A percentile compares a stretch with the other conserved stretches of the same genome.
phyloP scores from a whole-genome alignment of 2,329 filamentous ascomycete genomes.

The Talaromyces sp. region DNA sequence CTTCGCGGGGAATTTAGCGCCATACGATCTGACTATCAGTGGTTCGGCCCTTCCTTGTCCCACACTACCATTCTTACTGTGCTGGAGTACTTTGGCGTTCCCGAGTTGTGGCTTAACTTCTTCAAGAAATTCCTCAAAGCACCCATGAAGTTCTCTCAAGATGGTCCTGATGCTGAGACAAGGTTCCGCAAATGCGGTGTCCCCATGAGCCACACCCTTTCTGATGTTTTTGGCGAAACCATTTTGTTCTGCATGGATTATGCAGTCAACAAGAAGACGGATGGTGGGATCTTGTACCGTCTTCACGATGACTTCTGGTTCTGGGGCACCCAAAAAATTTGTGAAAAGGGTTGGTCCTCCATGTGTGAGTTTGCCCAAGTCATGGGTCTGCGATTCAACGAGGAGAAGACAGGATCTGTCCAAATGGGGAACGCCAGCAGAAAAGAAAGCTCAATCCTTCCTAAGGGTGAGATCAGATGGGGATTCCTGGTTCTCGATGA shows the following conservation, averaged over 20 bases:
- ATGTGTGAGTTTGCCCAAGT: slow-evolving; percentile 58
- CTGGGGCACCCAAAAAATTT: slow-evolving; percentile 60
- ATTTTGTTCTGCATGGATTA: slow-evolving; percentile 68
- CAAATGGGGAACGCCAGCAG: slow-evolving; percentile 35
- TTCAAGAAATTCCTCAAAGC: slow-evolving; percentile 63
- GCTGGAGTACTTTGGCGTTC: slow-evolving; percentile 62
- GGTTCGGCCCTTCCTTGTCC: slow-evolving; percentile 60
- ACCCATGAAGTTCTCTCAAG: slow-evolving; percentile 61
- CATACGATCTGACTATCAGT: slow-evolving; percentile 61
- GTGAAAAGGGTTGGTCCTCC: slow-evolving; percentile 62
- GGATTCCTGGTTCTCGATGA: slow-evolving; percentile 62
- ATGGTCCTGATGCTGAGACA: slow-evolving; percentile 49
- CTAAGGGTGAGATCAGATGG: slow-evolving; percentile 59
- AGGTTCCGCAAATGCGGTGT: slow-evolving; percentile 59
- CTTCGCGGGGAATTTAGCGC: slow-evolving; percentile 56
- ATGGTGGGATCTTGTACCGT: slow-evolving; percentile 60
- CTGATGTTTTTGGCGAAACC: slow-evolving; percentile 62
- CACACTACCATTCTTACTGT: slow-evolving; percentile 63
- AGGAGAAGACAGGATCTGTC: slow-evolving; percentile 60
- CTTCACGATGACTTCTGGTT: slow-evolving; percentile 70
- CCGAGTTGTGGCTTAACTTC: slow-evolving; percentile 59
- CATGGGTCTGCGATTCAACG: slow-evolving; percentile 62
- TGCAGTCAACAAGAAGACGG: slow-evolving; percentile 61
- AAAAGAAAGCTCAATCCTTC: slow-evolving; percentile 39
- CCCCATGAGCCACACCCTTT: slow-evolving; percentile 62